These are phyloP conservation scores for Vitis riparia DNA, from an alignment of 164 flowering plant genomes.

Conservation along the genomic window DNA sequence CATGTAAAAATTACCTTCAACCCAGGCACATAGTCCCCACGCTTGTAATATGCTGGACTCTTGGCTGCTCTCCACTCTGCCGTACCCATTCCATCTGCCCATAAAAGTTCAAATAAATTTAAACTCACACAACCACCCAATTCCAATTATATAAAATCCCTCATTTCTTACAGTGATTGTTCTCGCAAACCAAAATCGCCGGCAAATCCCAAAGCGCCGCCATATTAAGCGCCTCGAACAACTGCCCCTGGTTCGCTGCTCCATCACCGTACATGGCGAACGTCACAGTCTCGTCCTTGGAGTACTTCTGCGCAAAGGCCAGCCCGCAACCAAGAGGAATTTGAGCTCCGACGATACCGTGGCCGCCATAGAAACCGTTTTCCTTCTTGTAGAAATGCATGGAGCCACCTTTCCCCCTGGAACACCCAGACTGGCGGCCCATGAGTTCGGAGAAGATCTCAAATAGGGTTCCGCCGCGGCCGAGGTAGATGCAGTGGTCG, in stretches of 20 bases:
- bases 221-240: conserved; percentile 95
- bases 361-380: conserved; percentile 82
- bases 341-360: conserved; percentile 98
- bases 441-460: conserved; percentile 77
- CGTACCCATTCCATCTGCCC: conserved; percentile 96
- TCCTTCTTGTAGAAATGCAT: conserved; percentile 98
- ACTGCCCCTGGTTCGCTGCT: conserved; percentile 97
- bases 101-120: neutral
- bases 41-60: conserved; percentile 93
- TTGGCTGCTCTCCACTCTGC: conserved; percentile 99
- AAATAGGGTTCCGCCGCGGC: conserved; percentile 82
- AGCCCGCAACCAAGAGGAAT: conserved; percentile 84
- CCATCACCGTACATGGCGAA: conserved; percentile 94
- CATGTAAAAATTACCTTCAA: conserved; percentile 58
- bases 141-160: neutral
- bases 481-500: conserved; percentile 78
- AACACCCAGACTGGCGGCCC: conserved; percentile 82
- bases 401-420: conserved; percentile 92
- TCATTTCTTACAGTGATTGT: conserved; percentile 79
- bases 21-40: conserved; percentile 98
- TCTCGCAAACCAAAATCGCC: conserved; percentile 95
- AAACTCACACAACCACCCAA: too few relatives aligned
- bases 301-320: conserved; percentile 88
- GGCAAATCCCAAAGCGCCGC: conserved; percentile 95
- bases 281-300: conserved; percentile 67